Percentiles rank a stretch among this genome's conserved stretches.
Evolutionary conservation across 805 yeast genomes (phyloP).

Genomic region (Teunomyces atbi): DNA sequence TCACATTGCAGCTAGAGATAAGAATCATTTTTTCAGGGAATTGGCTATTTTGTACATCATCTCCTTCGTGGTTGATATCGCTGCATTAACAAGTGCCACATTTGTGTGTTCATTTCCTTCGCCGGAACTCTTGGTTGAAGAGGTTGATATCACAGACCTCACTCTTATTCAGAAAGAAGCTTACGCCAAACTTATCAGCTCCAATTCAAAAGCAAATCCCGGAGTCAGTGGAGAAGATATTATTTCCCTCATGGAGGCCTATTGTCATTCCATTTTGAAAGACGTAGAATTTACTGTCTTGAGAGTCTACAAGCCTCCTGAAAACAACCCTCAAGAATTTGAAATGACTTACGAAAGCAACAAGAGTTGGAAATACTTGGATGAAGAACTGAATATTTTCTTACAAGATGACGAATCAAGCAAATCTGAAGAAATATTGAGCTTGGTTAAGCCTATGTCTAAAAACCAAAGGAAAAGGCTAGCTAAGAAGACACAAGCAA

Average conservation of each 20-base stretch:
- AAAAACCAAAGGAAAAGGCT: neutral
- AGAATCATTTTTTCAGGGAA: neutral
- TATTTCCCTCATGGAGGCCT: conserved; percentile 5
- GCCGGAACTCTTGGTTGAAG: conserved; percentile 1
- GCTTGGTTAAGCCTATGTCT: conserved; percentile 1
- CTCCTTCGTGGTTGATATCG: neutral
- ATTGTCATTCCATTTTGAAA: neutral
- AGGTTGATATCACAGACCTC: neutral
- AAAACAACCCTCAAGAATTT: neutral
- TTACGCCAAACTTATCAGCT: neutral
- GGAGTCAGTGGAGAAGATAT: conserved; percentile 1
- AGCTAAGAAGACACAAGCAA: neutral
- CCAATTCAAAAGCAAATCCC: conserved; percentile 1
- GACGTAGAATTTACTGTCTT: neutral
- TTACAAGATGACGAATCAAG: neutral
- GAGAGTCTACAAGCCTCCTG: conserved; percentile 4
- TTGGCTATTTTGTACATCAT: neutral
- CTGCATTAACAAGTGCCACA: neutral
- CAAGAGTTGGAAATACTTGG: conserved; percentile 2
- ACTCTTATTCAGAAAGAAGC: neutral
- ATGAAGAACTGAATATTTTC: conserved; percentile 1
- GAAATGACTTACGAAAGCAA: conserved; percentile 4
- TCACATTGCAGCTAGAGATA: neutral
- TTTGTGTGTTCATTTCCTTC: neutral
- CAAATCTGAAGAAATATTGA: neutral